phyloP scores from a whole-genome alignment of 106 monocot genomes.

The Iris macrosiphon region DNA sequence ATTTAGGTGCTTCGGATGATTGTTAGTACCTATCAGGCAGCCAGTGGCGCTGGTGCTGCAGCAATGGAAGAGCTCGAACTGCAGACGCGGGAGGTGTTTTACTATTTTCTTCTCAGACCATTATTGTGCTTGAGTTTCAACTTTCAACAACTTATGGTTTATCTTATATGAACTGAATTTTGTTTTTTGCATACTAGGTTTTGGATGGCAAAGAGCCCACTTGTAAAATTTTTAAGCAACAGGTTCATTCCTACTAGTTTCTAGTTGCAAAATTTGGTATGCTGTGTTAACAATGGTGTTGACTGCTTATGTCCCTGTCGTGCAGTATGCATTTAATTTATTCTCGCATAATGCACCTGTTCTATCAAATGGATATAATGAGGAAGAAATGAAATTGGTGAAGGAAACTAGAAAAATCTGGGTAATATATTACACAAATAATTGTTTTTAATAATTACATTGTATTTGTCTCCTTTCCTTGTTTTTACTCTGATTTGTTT shows the following conservation, averaged over 20 bases:
- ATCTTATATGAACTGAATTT: too few species aligned
- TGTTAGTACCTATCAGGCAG: conserved; percentile 98
- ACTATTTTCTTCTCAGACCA: too few species aligned
- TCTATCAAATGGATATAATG: conserved; percentile 83
- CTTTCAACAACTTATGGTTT: too few species aligned
- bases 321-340: conserved; percentile 94
- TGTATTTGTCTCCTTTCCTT: too few species aligned
- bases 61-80: conserved; percentile 96
- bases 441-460: too few species aligned
- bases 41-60: conserved; percentile 98
- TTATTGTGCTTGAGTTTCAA: too few species aligned
- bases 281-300: background rate
- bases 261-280: background rate
- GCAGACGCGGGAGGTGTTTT: conserved; percentile 88
- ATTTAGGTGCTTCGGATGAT: conserved; percentile 97
- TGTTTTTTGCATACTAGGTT: conserved; percentile 37
- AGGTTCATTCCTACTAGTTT: conserved; percentile 33
- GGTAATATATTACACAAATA: too few species aligned
- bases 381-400: conserved; percentile 93
- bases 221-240: conserved; percentile 83
- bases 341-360: conserved; percentile 89
- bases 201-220: conserved; percentile 78
- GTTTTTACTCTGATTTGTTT: background rate
- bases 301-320: background rate
- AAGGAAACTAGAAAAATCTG: conserved; percentile 94